phyloP scores from a whole-genome alignment of 2,329 filamentous ascomycete genomes.

The Massarina eburnea region DNA sequence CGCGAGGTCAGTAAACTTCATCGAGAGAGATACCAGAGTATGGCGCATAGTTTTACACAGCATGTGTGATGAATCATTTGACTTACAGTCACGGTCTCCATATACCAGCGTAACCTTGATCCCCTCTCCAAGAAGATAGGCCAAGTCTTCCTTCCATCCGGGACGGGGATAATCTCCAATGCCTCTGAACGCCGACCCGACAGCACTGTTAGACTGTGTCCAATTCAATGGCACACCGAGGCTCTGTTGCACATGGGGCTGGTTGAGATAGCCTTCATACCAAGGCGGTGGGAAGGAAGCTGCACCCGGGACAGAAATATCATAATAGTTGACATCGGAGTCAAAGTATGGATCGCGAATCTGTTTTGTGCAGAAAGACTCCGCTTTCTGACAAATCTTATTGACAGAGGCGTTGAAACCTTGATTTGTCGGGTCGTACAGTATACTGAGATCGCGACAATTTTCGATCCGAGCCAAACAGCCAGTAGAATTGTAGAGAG shows the following conservation, averaged over 20 bases:
- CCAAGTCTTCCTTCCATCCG: conserved; percentile 52
- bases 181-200: conserved; percentile 49
- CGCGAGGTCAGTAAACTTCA: no score
- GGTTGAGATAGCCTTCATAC: conserved; percentile 59
- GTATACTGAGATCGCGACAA: conserved; percentile 52
- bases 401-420: conserved; percentile 43
- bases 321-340: conserved; percentile 57
- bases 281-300: conserved; percentile 47
- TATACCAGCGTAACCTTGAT: conserved; percentile 37
- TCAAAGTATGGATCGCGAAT: conserved; percentile 50
- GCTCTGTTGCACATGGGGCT: conserved; percentile 57
- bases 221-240: conserved; percentile 64
- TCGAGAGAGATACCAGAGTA: no score
- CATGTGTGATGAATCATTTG: no score
- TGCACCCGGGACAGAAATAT: conserved; percentile 54
- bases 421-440: conserved; percentile 53
- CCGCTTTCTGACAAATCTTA: conserved; percentile 47
- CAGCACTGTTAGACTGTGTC: conserved; percentile 47
- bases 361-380: conserved; percentile 48
- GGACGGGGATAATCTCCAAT: conserved; percentile 54
- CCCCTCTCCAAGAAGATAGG: conserved; percentile 55
- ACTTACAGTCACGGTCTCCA: conserved; percentile 44
- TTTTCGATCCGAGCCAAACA: conserved; percentile 57
- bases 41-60: no score
- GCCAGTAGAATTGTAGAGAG: conserved; percentile 51